A percentile compares a stretch with the other conserved stretches of the same genome.
phyloP scores from a whole-genome alignment of 1,284 basidiomycete genomes.

The Irpex sp. region DNA sequence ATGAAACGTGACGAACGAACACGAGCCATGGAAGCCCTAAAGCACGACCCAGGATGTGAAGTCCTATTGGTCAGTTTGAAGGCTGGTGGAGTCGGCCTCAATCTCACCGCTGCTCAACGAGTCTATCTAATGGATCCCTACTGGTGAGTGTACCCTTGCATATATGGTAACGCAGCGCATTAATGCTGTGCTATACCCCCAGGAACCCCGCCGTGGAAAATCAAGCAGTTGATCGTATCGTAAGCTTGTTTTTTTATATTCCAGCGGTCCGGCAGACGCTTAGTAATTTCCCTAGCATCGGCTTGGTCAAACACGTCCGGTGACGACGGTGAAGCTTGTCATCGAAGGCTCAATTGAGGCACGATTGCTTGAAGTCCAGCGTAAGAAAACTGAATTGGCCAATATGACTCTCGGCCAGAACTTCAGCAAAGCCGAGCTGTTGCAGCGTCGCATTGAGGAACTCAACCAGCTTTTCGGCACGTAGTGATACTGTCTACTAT shows the following conservation, averaged over 20 bases:
- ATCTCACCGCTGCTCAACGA: constrained; percentile 88
- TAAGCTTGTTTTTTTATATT: constrained; percentile 29
- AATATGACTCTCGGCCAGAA: constrained; percentile 84
- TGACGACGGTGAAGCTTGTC: constrained; percentile 89
- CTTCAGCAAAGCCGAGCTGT: constrained; percentile 79
- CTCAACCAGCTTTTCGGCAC: constrained; percentile 63
- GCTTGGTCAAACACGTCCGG: constrained; percentile 87
- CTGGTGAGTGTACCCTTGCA: constrained; percentile 56
- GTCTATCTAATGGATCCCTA: constrained; percentile 96
- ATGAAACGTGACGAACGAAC: constrained; percentile 95
- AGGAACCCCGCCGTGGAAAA: constrained; percentile 98
- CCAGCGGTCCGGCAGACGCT: constrained; percentile 10
- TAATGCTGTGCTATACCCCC: constrained; percentile 1
- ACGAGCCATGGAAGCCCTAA: constrained; percentile 86
- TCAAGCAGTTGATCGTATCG: constrained; percentile 92
- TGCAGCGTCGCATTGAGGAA: constrained; percentile 82
- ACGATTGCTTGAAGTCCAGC: constrained; percentile 85
- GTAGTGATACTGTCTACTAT: constrained; percentile 20
- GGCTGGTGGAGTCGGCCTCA: constrained; percentile 95
- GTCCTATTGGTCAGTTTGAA: constrained; percentile 94
- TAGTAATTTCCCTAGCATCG: constrained; percentile 62
- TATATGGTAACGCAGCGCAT: not conserved
- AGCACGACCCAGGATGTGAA: constrained; percentile 80
- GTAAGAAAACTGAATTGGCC: constrained; percentile 90
- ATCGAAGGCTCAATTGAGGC: constrained; percentile 94